Percentiles rank a stretch among this genome's conserved stretches.
Evolutionary conservation across 2,329 filamentous ascomycete genomes (phyloP).

Genomic region (Microdochium bolleyi): DNA sequence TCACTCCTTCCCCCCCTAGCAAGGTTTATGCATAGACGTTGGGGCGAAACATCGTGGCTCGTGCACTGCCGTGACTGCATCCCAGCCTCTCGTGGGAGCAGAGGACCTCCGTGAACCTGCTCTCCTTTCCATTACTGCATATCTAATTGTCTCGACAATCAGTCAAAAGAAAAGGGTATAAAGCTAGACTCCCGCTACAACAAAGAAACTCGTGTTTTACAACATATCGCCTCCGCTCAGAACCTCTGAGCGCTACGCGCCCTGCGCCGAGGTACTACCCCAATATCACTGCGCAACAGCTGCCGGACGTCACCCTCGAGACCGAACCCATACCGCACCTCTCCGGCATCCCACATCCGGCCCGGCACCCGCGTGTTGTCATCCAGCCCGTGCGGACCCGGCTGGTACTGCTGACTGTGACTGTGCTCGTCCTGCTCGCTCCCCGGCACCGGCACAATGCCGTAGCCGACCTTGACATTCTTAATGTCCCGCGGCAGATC

Average conservation of each 20-base stretch:
- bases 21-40: too few relatives aligned
- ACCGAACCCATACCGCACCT: constrained; percentile 19
- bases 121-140: too few relatives aligned
- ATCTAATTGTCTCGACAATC: too few relatives aligned
- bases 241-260: neutral
- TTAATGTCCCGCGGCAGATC: constrained; percentile 11
- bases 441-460: constrained; percentile 7
- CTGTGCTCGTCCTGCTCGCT: neutral
- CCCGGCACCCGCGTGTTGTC: neutral
- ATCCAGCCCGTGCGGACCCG: constrained; percentile 1
- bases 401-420: constrained; percentile 1
- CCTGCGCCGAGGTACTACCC: neutral
- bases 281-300: constrained; percentile 4
- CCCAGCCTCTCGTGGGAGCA: too few relatives aligned
- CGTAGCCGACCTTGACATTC: constrained; percentile 16
- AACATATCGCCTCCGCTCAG: neutral
- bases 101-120: too few relatives aligned
- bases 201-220: too few relatives aligned
- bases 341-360: constrained; percentile 6
- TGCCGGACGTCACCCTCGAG: constrained; percentile 20
- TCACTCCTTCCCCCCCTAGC: too few relatives aligned
- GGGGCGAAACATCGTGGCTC: too few relatives aligned
- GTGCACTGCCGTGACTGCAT: too few relatives aligned
- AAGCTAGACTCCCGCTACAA: too few relatives aligned
- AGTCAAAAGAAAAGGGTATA: too few relatives aligned